These are phyloP conservation scores for Leptoxyphium fumago DNA, from an alignment of 2,329 filamentous ascomycete species.

Conservation along the genomic window DNA sequence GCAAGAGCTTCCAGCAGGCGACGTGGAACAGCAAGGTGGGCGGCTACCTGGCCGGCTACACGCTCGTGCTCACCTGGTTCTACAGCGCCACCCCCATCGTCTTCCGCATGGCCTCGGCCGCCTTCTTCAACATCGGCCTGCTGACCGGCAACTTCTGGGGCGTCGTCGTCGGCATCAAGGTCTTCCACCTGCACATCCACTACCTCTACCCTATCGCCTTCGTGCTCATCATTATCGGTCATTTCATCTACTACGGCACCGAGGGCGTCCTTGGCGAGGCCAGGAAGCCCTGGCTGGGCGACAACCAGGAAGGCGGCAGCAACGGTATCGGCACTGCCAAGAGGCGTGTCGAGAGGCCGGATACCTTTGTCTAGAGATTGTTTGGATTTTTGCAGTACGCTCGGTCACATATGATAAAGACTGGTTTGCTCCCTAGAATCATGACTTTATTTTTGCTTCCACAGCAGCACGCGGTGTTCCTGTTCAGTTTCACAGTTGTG, in stretches of 20 bases:
- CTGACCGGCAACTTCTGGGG: conserved; percentile 97
- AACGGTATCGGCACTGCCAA: conserved; percentile 75
- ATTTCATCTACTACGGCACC: conserved; percentile 75
- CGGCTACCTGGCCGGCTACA: conserved; percentile 83
- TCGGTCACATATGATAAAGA: too few species aligned
- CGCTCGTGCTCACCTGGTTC: conserved; percentile 66
- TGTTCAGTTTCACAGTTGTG: too few species aligned
- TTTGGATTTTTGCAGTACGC: not conserved
- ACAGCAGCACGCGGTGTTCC: too few species aligned
- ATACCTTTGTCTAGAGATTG: conserved; percentile 20
- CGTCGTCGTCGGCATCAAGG: conserved; percentile 75
- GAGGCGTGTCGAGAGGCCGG: conserved; percentile 35
- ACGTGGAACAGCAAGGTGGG: conserved; percentile 40
- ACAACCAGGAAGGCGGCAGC: conserved; percentile 68
- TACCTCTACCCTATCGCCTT: conserved; percentile 95
- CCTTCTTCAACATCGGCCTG: conserved; percentile 92
- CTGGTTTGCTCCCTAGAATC: too few species aligned
- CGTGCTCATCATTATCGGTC: conserved; percentile 73
- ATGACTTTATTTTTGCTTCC: too few species aligned
- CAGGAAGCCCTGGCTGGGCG: conserved; percentile 88
- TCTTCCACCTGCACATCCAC: conserved; percentile 68
- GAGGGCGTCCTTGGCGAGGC: conserved; percentile 73
- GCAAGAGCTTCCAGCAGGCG: conserved; percentile 44
- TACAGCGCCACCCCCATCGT: conserved; percentile 78
- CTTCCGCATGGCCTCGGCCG: conserved; percentile 76